Conservation (phyloP, 768 basidiomycete species). For the Hypsizygus marmoreus region DNA sequence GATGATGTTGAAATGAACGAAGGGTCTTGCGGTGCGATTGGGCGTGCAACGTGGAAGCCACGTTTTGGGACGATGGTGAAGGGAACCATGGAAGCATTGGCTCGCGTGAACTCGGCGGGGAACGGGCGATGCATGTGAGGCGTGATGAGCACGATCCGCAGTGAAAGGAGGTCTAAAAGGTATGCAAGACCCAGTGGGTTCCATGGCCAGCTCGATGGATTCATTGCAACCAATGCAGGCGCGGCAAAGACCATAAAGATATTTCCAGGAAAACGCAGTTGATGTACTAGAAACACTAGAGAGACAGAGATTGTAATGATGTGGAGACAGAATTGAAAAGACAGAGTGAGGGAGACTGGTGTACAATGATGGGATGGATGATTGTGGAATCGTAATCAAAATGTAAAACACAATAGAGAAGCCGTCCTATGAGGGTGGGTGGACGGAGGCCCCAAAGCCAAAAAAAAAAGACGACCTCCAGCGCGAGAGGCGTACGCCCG, state of each 20-base stretch:
- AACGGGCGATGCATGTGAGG: too few species aligned
- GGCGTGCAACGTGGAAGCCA: too few species aligned
- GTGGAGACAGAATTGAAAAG: too few species aligned
- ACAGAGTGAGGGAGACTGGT: neutral
- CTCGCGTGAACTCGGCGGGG: too few species aligned
- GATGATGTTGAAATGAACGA: too few species aligned
- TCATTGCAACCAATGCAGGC: slow-evolving; percentile 1
- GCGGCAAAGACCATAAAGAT: slow-evolving; percentile 8
- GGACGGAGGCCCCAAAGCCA: too few species aligned
- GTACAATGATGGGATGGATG: slow-evolving; percentile 11
- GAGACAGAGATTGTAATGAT: too few species aligned
- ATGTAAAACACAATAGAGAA: slow-evolving; percentile 24
- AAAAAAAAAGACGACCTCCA: slow-evolving; percentile 1
- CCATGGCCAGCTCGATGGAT: neutral
- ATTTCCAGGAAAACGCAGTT: neutral
- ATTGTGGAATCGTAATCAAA: slow-evolving; percentile 24
- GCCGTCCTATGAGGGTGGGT: slow-evolving; percentile 25
- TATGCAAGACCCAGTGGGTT: neutral
- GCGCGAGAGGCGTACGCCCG: slow-evolving; percentile 12
- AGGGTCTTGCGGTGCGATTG: too few species aligned
- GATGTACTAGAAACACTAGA: too few species aligned
- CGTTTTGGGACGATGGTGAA: too few species aligned
- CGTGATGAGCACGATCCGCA: too few species aligned
- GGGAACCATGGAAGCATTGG: too few species aligned
- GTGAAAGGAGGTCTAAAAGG: neutral